Evolutionary conservation across 305 asterid genomes (phyloP).

Genomic region (Fraxinus sp.): DNA sequence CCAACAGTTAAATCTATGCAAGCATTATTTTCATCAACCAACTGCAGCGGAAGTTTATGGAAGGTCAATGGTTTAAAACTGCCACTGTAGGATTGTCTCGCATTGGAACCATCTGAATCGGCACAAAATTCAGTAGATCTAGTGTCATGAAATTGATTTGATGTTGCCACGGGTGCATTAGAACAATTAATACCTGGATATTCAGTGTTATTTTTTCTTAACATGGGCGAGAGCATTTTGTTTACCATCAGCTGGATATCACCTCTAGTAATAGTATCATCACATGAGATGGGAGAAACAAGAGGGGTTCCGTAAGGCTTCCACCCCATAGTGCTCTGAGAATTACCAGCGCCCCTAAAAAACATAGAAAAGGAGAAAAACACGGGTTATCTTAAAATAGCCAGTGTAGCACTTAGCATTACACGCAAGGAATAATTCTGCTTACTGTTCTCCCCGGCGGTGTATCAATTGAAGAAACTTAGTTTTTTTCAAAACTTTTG

Average conservation of each 20-base stretch:
- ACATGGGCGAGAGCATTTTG: conserved; percentile 82
- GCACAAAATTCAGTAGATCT: conserved; percentile 30
- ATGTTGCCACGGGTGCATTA: conserved; percentile 39
- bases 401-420: conserved; percentile 15
- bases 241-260: conserved; percentile 85
- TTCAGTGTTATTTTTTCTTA: conserved; percentile 47
- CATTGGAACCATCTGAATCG: conserved; percentile 41
- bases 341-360: conserved; percentile 67
- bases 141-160: conserved; percentile 38
- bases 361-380: conserved; percentile 20
- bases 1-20: conserved; percentile 85
- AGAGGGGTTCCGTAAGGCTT: conserved; percentile 98
- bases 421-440: conserved; percentile 9
- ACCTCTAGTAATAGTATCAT: conserved; percentile 71
- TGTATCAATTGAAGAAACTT: conserved; percentile 94
- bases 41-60: conserved; percentile 83
- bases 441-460: conserved; percentile 91
- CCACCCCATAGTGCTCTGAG: conserved; percentile 77
- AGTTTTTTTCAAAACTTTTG: conserved; percentile 63
- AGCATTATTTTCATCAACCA: conserved; percentile 91
- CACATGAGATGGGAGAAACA: conserved; percentile 86
- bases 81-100: conserved; percentile 46
- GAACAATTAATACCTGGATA: conserved; percentile 30
- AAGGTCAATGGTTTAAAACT: conserved; percentile 42
- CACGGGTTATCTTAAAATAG: conserved; percentile 20